A percentile compares a stretch with the other conserved stretches of the same genome.
phyloP scores from a whole-genome alignment of 768 basidiomycete species.

The Tricholoma flavovirens region DNA sequence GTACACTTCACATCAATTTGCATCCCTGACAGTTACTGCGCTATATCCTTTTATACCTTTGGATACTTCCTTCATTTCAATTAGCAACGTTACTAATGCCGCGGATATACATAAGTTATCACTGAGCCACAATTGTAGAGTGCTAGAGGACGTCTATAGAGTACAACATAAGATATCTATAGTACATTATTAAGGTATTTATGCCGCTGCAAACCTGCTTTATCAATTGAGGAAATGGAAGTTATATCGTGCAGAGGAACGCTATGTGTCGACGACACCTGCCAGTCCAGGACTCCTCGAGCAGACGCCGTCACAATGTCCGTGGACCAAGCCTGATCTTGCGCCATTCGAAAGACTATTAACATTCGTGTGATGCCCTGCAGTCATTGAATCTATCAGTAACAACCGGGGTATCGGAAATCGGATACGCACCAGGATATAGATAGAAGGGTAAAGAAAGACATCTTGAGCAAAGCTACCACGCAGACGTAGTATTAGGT shows the following conservation, averaged over 20 bases:
- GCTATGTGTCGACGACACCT: slow-evolving; percentile 18
- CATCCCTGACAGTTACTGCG: too few relatives aligned
- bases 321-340: slow-evolving; percentile 19
- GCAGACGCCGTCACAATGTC: slow-evolving; percentile 15
- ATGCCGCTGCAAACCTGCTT: background rate
- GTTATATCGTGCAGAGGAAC: slow-evolving; percentile 14
- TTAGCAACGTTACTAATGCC: too few relatives aligned
- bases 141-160: background rate
- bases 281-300: slow-evolving; percentile 17
- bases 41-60: too few relatives aligned
- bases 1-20: too few relatives aligned
- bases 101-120: too few relatives aligned
- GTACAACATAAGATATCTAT: background rate
- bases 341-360: slow-evolving; percentile 17
- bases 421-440: slow-evolving; percentile 23
- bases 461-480: slow-evolving; percentile 22
- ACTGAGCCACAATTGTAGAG: too few relatives aligned
- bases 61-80: too few relatives aligned
- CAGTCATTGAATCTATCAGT: background rate
- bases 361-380: slow-evolving; percentile 17
- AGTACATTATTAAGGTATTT: background rate
- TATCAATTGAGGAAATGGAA: slow-evolving; percentile 4
- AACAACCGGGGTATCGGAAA: background rate
- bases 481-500: slow-evolving; percentile 21
- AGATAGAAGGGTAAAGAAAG: slow-evolving; percentile 27